These are phyloP conservation scores for Apiospora saccharicola DNA, from an alignment of 2,329 filamentous ascomycete species.

Conservation along the genomic window DNA sequence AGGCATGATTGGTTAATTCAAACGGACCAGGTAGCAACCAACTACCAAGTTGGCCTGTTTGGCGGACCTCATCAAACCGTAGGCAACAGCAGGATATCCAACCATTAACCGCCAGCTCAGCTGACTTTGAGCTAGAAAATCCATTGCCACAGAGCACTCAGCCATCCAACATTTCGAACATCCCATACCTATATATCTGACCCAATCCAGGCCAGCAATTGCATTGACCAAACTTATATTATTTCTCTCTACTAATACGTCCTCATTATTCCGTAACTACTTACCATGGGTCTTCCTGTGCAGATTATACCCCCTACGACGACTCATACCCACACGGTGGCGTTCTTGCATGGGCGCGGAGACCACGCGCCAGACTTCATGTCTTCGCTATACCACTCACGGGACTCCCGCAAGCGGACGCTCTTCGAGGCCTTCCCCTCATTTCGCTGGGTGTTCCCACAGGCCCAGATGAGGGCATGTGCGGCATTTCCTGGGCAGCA, in stretches of 20 bases:
- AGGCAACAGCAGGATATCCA: background rate
- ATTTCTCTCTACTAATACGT: background rate
- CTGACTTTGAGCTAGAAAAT: background rate
- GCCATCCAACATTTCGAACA: background rate
- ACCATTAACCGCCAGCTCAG: background rate
- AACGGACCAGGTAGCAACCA: background rate
- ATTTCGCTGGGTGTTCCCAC: slow-evolving; percentile 59
- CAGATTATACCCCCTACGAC: slow-evolving; percentile 24
- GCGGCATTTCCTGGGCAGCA: slow-evolving; percentile 37
- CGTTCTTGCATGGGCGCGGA: slow-evolving; percentile 56
- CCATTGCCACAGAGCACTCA: too few species aligned
- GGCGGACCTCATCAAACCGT: background rate
- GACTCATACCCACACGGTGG: slow-evolving; percentile 49
- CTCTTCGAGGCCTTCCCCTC: slow-evolving; percentile 51
- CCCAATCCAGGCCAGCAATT: background rate
- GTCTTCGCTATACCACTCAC: slow-evolving; percentile 42
- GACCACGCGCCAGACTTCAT: slow-evolving; percentile 47
- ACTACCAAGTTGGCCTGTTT: background rate
- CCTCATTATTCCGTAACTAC: background rate
- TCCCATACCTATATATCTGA: background rate
- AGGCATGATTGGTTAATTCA: background rate
- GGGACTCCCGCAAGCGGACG: slow-evolving; percentile 31
- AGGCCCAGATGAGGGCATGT: slow-evolving; percentile 44
- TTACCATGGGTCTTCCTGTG: background rate
- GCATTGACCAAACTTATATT: background rate